Evolutionary conservation across 495 filamentous ascomycete species (phyloP).

Genomic region (Neurospora sp.): DNA sequence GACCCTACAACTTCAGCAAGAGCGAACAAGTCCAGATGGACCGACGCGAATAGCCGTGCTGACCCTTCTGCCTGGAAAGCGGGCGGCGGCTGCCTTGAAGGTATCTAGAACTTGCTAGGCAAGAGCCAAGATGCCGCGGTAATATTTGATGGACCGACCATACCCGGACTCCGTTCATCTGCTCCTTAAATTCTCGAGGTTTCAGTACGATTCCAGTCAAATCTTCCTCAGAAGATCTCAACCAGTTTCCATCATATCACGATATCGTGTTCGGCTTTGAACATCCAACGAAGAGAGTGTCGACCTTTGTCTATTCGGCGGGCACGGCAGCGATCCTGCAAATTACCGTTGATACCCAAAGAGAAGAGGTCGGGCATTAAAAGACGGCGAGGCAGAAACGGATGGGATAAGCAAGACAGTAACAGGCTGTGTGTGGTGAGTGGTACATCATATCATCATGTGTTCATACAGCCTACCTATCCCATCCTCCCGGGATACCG

Average conservation of each 20-base stretch:
- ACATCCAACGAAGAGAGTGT: neutral
- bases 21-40: neutral
- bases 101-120: neutral
- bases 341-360: slow-evolving; percentile 24
- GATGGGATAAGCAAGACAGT: neutral
- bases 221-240: neutral
- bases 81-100: neutral
- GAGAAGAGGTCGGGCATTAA: slow-evolving; percentile 23
- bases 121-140: neutral
- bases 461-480: neutral
- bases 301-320: neutral
- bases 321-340: neutral
- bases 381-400: slow-evolving; percentile 7
- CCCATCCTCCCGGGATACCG: neutral
- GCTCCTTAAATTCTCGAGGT: slow-evolving; percentile 3
- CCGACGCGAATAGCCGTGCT: neutral
- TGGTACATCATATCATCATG: neutral
- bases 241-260: neutral
- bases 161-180: neutral
- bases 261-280: neutral
- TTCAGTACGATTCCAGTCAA: slow-evolving; percentile 5
- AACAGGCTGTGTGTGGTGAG: neutral
- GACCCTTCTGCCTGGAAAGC: neutral
- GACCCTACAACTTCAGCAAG: slow-evolving; percentile 20
- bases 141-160: slow-evolving; percentile 2